These are phyloP conservation scores for Talaromyces proteolyticus DNA, from an alignment of 495 filamentous ascomycete species.

Conservation along the genomic window DNA sequence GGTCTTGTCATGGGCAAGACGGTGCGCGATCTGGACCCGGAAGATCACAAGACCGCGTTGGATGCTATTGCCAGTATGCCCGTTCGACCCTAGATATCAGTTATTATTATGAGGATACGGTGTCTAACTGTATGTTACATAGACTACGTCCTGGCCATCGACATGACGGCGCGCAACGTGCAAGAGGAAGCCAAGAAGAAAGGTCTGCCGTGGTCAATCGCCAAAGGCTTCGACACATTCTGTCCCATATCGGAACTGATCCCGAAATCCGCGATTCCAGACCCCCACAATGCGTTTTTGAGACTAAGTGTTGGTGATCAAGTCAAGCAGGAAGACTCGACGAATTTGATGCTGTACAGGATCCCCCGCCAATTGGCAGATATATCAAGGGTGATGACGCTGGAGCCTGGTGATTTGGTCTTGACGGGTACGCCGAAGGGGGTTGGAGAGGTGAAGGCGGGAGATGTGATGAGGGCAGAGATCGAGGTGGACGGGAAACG, in stretches of 20 bases:
- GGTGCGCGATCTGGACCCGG: constrained; percentile 63
- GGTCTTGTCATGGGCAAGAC: constrained; percentile 78
- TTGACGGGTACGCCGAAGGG: constrained; percentile 96
- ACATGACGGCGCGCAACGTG: constrained; percentile 90
- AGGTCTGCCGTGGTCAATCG: constrained; percentile 91
- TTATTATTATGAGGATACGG: constrained; percentile 12
- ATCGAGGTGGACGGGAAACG: constrained; percentile 77
- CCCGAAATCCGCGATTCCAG: constrained; percentile 65
- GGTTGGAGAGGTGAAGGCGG: constrained; percentile 76
- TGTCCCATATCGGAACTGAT: constrained; percentile 77
- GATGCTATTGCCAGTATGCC: constrained; percentile 44
- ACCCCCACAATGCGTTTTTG: constrained; percentile 84
- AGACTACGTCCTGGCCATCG: constrained; percentile 83
- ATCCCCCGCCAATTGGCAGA: constrained; percentile 85
- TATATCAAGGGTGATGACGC: constrained; percentile 89
- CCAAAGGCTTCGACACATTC: constrained; percentile 98
- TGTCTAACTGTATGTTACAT: constrained; percentile 7
- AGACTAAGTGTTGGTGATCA: constrained; percentile 74
- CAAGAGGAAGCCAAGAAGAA: constrained; percentile 96
- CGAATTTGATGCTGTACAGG: constrained; percentile 83
- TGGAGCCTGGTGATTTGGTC: constrained; percentile 87
- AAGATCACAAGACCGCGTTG: constrained; percentile 47
- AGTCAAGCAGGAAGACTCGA: constrained; percentile 74
- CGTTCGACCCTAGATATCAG: constrained; percentile 18
- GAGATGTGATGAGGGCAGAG: constrained; percentile 85